A percentile compares a stretch with the other conserved stretches of the same genome.
These are phyloP conservation scores for Solanum paucissectum DNA, from an alignment of 257 asterid genomes.

Conservation along the genomic window DNA sequence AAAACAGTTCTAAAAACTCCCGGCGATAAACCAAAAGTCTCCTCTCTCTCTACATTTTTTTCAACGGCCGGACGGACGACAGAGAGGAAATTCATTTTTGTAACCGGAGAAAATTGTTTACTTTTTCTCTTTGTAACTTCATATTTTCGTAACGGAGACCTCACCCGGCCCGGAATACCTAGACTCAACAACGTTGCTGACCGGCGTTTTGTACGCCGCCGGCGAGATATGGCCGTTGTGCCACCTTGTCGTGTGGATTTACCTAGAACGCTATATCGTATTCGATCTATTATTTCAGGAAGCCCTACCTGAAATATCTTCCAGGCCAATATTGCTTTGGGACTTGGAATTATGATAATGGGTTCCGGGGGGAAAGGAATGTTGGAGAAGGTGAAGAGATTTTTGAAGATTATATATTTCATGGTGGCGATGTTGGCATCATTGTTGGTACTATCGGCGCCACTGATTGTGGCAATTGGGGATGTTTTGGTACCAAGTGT, in stretches of 20 bases:
- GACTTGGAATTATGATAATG: constrained; percentile 8
- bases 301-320: background rate
- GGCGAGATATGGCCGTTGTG: constrained; percentile 41
- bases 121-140: background rate
- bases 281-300: constrained; percentile 12
- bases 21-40: background rate
- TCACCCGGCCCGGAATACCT: background rate
- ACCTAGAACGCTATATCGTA: constrained; percentile 3
- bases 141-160: background rate
- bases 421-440: constrained; percentile 78
- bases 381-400: constrained; percentile 71
- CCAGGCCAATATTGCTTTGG: constrained; percentile 5
- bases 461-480: constrained; percentile 62
- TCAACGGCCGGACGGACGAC: background rate
- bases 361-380: constrained; percentile 39
- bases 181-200: background rate
- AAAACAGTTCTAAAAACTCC: background rate
- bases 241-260: constrained; percentile 17
- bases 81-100: background rate
- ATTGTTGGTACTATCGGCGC: constrained; percentile 60
- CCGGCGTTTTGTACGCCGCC: constrained; percentile 1
- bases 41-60: background rate
- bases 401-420: constrained; percentile 61
- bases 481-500: constrained; percentile 69
- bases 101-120: background rate